A percentile compares a stretch with the other conserved stretches of the same genome.
Evolutionary conservation across 164 flowering plant genomes (phyloP).

Genomic region (Tetracentron sinense): DNA sequence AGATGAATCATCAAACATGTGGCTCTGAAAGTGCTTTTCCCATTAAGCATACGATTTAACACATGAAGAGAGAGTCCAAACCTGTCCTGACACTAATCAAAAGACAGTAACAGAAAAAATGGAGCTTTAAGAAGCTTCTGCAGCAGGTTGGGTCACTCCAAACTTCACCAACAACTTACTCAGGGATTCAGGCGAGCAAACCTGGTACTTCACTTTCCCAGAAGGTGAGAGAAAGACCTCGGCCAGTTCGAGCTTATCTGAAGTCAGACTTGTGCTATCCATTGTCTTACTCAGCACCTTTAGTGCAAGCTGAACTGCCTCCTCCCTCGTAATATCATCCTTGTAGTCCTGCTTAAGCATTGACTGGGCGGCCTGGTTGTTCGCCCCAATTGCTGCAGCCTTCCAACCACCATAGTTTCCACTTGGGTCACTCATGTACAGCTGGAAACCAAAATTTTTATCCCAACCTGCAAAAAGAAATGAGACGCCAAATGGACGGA

Average conservation of each 20-base stretch:
- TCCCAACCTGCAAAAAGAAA: conserved; percentile 71
- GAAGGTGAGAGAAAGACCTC: conserved; percentile 43
- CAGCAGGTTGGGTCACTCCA: conserved; percentile 55
- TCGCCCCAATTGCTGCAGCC: conserved; percentile 61
- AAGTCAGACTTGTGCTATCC: conserved; percentile 68
- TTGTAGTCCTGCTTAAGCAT: conserved; percentile 60
- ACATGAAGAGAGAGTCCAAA: not conserved
- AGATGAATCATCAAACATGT: not conserved
- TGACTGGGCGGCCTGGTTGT: conserved; percentile 61
- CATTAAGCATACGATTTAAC: not conserved
- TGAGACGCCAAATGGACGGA: conserved; percentile 56
- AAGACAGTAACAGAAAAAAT: not conserved
- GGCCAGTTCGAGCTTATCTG: conserved; percentile 62
- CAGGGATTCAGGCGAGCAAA: conserved; percentile 44
- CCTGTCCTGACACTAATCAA: not conserved
- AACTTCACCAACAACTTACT: conserved; percentile 43
- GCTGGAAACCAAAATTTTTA: conserved; percentile 55
- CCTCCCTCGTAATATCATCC: conserved; percentile 48
- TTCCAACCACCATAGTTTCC: conserved; percentile 71
- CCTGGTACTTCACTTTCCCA: conserved; percentile 58
- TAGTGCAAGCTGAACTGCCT: conserved; percentile 35
- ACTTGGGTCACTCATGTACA: conserved; percentile 69
- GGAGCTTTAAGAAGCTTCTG: conserved; percentile 26
- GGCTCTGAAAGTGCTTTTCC: too few species aligned
- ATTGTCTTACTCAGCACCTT: conserved; percentile 70